A percentile compares a stretch with the other conserved stretches of the same genome.
Conservation (phyloP, 2,329 filamentous ascomycete species). For the Calcarisporium arbuscula region DNA sequence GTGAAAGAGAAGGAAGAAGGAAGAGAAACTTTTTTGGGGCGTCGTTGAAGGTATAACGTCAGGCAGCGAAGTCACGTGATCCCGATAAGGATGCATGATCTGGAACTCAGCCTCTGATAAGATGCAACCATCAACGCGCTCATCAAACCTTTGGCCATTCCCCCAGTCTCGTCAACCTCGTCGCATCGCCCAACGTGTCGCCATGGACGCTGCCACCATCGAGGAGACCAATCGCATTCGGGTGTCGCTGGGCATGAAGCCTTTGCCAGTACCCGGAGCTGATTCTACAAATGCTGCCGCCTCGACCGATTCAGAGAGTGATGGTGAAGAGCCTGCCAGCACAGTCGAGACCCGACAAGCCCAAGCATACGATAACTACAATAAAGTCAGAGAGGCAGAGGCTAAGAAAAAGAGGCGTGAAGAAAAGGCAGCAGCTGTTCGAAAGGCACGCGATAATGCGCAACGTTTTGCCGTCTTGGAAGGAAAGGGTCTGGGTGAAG, state of each 20-base stretch:
- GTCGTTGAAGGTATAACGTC: no score
- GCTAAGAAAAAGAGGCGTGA: slow-evolving; percentile 72
- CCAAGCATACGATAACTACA: slow-evolving; percentile 66
- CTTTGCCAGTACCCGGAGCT: slow-evolving; percentile 73
- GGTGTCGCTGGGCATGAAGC: slow-evolving; percentile 81
- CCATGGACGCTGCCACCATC: slow-evolving; percentile 66
- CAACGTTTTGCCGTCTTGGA: slow-evolving; percentile 70
- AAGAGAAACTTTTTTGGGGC: slow-evolving; percentile 26
- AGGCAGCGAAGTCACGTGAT: slow-evolving; percentile 12
- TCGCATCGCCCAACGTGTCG: neutral
- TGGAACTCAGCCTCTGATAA: no score
- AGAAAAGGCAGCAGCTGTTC: slow-evolving; percentile 73
- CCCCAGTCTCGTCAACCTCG: neutral
- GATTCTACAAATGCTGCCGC: slow-evolving; percentile 25
- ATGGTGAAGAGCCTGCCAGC: slow-evolving; percentile 69
- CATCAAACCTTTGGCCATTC: neutral
- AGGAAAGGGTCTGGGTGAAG: slow-evolving; percentile 78
- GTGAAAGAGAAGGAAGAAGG: slow-evolving; percentile 28
- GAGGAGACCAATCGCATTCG: slow-evolving; percentile 93
- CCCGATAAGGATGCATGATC: no score
- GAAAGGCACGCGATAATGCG: slow-evolving; percentile 79
- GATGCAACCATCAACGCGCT: neutral
- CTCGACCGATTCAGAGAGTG: slow-evolving; percentile 51
- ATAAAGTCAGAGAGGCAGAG: slow-evolving; percentile 61
- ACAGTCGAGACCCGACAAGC: slow-evolving; percentile 79